Percentiles rank a stretch among this genome's conserved stretches.
These are phyloP conservation scores for Halteria grandinella DNA, from an alignment of 73 alveolate genomes.

Conservation along the genomic window DNA sequence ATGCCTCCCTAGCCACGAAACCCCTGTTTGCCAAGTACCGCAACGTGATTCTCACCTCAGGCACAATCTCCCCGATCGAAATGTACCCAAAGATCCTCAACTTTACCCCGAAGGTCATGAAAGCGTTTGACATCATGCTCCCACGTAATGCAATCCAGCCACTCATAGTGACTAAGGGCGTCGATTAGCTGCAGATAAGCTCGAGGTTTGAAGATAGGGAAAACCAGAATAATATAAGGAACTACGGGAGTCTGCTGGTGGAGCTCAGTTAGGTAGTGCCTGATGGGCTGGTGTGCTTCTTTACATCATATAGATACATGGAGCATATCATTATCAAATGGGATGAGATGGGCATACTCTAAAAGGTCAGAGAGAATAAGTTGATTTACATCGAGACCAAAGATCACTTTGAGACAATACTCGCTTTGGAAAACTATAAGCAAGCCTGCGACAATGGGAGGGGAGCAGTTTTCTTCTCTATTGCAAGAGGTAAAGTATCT, in stretches of 20 bases:
- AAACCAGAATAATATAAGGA: constrained; percentile 79
- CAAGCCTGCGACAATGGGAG: constrained; percentile 89
- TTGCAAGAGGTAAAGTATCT: constrained; percentile 89
- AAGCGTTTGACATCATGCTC: constrained; percentile 76
- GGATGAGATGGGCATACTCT: constrained; percentile 84
- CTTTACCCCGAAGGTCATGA: constrained; percentile 74
- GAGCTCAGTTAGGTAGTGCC: constrained; percentile 87
- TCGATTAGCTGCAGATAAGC: constrained; percentile 73
- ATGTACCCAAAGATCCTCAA: constrained; percentile 76
- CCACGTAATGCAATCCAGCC: constrained; percentile 83
- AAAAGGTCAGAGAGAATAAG: constrained; percentile 78
- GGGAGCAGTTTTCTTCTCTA: constrained; percentile 90
- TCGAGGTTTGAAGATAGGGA: constrained; percentile 83
- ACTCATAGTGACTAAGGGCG: constrained; percentile 81
- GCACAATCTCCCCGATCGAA: constrained; percentile 85
- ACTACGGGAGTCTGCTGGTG: constrained; percentile 82
- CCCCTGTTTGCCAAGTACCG: constrained; percentile 78
- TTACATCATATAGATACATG: constrained; percentile 81
- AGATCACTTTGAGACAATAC: constrained; percentile 77
- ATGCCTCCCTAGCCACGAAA: constrained; percentile 80
- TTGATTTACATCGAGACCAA: constrained; percentile 80
- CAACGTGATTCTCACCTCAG: constrained; percentile 82
- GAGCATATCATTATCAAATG: constrained; percentile 82
- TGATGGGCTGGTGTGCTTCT: constrained; percentile 89
- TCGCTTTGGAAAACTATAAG: constrained; percentile 76